Evolutionary conservation across 2,329 filamentous ascomycete genomes (phyloP).

Genomic region (Fusarium temperatum): DNA sequence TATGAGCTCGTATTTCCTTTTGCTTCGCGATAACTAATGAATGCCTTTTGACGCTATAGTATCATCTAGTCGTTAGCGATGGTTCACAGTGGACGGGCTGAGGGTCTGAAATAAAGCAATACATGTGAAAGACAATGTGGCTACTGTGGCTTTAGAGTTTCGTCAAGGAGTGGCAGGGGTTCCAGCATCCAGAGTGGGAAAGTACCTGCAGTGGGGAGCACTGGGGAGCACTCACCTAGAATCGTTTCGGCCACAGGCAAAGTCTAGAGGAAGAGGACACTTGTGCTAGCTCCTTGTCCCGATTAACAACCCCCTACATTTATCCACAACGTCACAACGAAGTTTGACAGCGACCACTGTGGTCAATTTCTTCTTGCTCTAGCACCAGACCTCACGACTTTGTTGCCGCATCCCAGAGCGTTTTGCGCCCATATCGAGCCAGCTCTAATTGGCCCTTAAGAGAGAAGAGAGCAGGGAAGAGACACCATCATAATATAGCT

Average conservation of each 20-base stretch:
- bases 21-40: background rate
- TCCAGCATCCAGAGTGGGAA: background rate
- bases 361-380: conserved; percentile 22
- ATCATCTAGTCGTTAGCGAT: background rate
- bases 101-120: no score
- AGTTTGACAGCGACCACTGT: conserved; percentile 33
- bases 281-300: conserved; percentile 42
- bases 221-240: conserved; percentile 41
- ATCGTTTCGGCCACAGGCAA: conserved; percentile 22
- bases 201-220: conserved; percentile 38
- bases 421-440: conserved; percentile 31
- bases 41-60: background rate
- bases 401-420: conserved; percentile 32
- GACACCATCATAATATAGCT: conserved; percentile 14
- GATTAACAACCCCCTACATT: conserved; percentile 36
- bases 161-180: conserved; percentile 15
- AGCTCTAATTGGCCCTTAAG: conserved; percentile 29
- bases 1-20: conserved; percentile 39
- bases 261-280: conserved; percentile 40
- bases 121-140: background rate
- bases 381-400: conserved; percentile 5
- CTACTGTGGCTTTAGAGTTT: conserved; percentile 15
- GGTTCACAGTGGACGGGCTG: no score
- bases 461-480: conserved; percentile 16
- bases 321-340: conserved; percentile 39